Conservation (phyloP, 768 basidiomycete species). For the Boletellus ananas region DNA sequence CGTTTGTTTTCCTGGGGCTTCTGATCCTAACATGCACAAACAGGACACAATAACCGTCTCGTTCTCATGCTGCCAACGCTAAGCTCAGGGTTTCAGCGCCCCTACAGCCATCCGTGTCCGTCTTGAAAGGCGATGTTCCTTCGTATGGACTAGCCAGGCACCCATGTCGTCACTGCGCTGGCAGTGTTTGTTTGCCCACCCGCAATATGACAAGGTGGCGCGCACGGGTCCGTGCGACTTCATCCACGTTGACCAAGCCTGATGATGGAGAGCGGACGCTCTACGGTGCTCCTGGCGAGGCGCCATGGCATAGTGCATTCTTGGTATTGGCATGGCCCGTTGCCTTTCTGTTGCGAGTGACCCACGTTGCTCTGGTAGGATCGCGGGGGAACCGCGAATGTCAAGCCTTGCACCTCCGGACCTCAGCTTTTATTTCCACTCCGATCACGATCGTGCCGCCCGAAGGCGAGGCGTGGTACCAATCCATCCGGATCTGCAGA, state of each 20-base stretch:
- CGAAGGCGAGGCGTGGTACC: slow-evolving; percentile 4
- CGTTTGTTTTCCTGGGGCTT: slow-evolving; percentile 23
- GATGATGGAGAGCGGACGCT: neutral
- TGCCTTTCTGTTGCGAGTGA: neutral
- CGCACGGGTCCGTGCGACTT: slow-evolving; percentile 5
- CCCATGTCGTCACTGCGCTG: slow-evolving; percentile 15
- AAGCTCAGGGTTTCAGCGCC: neutral
- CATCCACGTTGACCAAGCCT: slow-evolving; percentile 2
- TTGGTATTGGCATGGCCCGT: no score
- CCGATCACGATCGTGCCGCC: slow-evolving; percentile 23
- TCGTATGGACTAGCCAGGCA: slow-evolving; percentile 7
- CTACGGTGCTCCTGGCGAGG: neutral
- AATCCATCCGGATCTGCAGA: slow-evolving; percentile 12
- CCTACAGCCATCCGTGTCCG: neutral
- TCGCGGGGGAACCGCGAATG: slow-evolving; percentile 4
- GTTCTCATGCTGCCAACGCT: neutral
- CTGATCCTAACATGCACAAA: slow-evolving; percentile 30
- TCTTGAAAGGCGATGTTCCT: neutral
- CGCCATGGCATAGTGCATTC: neutral
- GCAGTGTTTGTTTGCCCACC: slow-evolving; percentile 13
- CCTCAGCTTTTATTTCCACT: slow-evolving; percentile 1
- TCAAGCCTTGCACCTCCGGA: slow-evolving; percentile 1
- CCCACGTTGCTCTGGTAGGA: neutral
- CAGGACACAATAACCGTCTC: slow-evolving; percentile 7
- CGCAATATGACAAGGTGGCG: slow-evolving; percentile 20